These are phyloP conservation scores for Noccaea caerulescens DNA, from an alignment of 345 rosid genomes.

Conservation along the genomic window DNA sequence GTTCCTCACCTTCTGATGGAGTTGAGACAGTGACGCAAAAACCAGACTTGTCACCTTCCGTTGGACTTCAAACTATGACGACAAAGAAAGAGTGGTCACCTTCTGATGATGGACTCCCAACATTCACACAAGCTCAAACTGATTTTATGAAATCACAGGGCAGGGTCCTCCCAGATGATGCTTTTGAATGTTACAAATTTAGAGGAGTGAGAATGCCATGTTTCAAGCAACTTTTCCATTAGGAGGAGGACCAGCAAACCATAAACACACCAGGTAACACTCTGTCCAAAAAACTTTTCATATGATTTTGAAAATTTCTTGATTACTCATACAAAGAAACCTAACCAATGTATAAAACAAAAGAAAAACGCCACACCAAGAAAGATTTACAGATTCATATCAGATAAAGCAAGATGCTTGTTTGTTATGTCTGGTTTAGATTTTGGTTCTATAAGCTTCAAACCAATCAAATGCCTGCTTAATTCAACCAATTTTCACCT, in stretches of 20 bases:
- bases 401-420: conserved; percentile 17
- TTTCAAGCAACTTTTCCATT: conserved; percentile 5
- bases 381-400: conserved; percentile 10
- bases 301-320: background rate
- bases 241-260: background rate
- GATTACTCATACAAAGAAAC: conserved; percentile 14
- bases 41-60: conserved; percentile 58
- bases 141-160: conserved; percentile 16
- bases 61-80: conserved; percentile 43
- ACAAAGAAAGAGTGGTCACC: conserved; percentile 60
- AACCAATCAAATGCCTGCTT: conserved; percentile 2
- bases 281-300: conserved; percentile 16
- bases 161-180: conserved; percentile 29
- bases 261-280: conserved; percentile 9
- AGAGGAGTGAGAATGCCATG: conserved; percentile 22
- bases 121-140: conserved; percentile 45
- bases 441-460: background rate
- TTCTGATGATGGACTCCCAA: conserved; percentile 62
- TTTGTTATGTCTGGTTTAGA: background rate
- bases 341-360: background rate
- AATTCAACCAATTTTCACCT: background rate
- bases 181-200: conserved; percentile 22
- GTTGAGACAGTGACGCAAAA: background rate
- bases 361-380: background rate
- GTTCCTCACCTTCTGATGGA: background rate